A percentile compares a stretch with the other conserved stretches of the same genome.
Evolutionary conservation across 192 early-diverging fungal genomes (phyloP).

Genomic region (Radiomyces spectabilis): DNA sequence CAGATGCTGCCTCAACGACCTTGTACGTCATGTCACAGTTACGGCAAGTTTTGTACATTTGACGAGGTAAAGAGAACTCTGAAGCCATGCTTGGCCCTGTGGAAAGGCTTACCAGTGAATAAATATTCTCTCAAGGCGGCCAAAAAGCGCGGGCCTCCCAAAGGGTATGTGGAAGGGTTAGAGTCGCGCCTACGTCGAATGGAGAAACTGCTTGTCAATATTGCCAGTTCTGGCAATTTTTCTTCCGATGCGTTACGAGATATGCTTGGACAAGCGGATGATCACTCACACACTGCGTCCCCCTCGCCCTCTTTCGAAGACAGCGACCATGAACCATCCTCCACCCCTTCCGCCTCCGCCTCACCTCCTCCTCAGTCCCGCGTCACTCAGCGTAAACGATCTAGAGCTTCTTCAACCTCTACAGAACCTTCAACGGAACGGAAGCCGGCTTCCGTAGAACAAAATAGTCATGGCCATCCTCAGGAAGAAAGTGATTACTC

Average conservation of each 20-base stretch:
- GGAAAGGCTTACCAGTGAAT: neutral
- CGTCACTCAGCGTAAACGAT: no score
- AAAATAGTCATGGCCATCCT: neutral
- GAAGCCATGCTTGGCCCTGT: neutral
- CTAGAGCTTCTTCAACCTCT: neutral
- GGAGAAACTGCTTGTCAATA: conserved; percentile 19
- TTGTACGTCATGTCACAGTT: conserved; percentile 16
- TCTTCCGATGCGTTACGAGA: neutral
- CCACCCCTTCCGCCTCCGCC: neutral
- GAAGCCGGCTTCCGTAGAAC: neutral
- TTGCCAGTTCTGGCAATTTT: conserved; percentile 12
- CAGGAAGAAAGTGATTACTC: neutral
- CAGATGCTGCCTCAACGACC: neutral
- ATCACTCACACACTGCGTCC: neutral
- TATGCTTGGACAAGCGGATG: neutral
- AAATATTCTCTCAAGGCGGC: conserved; percentile 6
- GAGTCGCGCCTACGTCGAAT: conserved; percentile 21
- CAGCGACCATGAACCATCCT: neutral
- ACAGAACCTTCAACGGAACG: neutral
- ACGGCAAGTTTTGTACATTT: conserved; percentile 17
- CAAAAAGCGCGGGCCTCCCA: conserved; percentile 24
- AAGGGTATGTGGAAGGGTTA: conserved; percentile 22
- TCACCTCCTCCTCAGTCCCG: neutral
- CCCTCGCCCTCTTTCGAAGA: no score
- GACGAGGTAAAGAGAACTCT: conserved; percentile 9